These are phyloP conservation scores for Plenodomus lindquistii DNA, from an alignment of 2,329 filamentous ascomycete species.

Conservation along the genomic window DNA sequence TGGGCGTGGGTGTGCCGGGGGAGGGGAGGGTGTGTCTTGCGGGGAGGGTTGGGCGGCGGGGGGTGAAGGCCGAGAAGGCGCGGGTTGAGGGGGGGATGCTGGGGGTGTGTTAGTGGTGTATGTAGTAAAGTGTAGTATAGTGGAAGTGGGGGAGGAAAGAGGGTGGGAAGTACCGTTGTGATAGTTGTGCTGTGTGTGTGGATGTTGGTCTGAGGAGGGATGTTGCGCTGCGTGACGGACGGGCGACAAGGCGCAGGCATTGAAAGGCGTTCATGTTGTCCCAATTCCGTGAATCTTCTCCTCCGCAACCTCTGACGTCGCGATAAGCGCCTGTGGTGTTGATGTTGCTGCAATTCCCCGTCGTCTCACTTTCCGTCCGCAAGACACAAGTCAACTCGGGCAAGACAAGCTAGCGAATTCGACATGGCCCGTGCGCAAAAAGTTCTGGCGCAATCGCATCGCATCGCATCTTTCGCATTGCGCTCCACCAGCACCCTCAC, in stretches of 20 bases:
- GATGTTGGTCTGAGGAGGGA: constrained; percentile 27
- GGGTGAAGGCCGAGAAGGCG: constrained; percentile 33
- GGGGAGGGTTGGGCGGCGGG: constrained; percentile 32
- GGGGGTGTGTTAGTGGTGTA: background rate
- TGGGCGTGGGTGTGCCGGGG: constrained; percentile 18
- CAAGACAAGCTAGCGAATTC: constrained; percentile 14
- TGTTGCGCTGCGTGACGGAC: constrained; percentile 18
- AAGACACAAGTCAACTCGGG: constrained; percentile 19
- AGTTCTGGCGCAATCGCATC: constrained; percentile 20
- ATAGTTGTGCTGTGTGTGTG: constrained; percentile 14
- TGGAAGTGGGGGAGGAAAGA: background rate
- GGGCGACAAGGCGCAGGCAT: constrained; percentile 33
- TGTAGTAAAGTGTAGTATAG: constrained; percentile 4
- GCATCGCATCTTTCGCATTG: constrained; percentile 4
- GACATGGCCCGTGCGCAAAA: constrained; percentile 36
- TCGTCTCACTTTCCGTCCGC: background rate
- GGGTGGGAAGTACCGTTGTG: constrained; percentile 23
- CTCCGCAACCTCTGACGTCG: too few species aligned
- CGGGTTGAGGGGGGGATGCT: constrained; percentile 16
- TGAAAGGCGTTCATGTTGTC: constrained; percentile 39
- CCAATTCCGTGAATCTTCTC: background rate
- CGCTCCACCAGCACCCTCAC: background rate
- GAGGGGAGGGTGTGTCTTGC: constrained; percentile 18
- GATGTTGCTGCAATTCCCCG: background rate
- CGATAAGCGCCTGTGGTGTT: background rate